Evolutionary conservation across 345 rosid species (phyloP).

Genomic region (Aquilaria yunnanensis): DNA sequence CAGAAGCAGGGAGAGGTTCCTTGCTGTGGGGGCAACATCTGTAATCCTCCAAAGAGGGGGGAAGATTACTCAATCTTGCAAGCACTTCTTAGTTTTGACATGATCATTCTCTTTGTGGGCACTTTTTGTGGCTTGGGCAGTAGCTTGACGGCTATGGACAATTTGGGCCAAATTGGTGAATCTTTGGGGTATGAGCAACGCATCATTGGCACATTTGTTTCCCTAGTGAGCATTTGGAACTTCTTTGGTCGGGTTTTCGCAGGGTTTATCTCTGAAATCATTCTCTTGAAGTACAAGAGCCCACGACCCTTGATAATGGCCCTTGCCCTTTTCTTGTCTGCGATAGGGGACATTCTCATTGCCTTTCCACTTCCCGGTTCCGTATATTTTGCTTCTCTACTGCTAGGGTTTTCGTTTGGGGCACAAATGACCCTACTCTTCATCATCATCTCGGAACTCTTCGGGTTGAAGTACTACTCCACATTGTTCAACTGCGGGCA

Average conservation of each 20-base stretch:
- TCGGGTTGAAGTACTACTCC: slow-evolving; percentile 62
- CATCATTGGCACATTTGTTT: slow-evolving; percentile 41
- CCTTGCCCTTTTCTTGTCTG: slow-evolving; percentile 24
- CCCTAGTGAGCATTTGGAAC: slow-evolving; percentile 67
- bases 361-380: slow-evolving; percentile 38
- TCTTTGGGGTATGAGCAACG: slow-evolving; percentile 40
- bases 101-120: slow-evolving; percentile 41
- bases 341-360: slow-evolving; percentile 38
- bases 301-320: slow-evolving; percentile 46
- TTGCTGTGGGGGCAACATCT: slow-evolving; percentile 24
- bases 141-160: slow-evolving; percentile 50
- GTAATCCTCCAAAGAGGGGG: slow-evolving; percentile 45
- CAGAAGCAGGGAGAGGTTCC: slow-evolving; percentile 17
- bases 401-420: slow-evolving; percentile 54
- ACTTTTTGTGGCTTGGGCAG: slow-evolving; percentile 54
- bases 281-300: slow-evolving; percentile 34
- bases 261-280: slow-evolving; percentile 46
- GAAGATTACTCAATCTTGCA: slow-evolving; percentile 57
- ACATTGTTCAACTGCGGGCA: slow-evolving; percentile 52
- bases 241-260: slow-evolving; percentile 44
- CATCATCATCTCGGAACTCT: slow-evolving; percentile 53
- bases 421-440: slow-evolving; percentile 61
- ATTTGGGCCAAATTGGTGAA: slow-evolving; percentile 50
- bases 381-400: slow-evolving; percentile 42
- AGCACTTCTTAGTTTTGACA: slow-evolving; percentile 51